Evolutionary conservation across 352 stramenopile genomes (phyloP).

Genomic region (Phytophthora sp.): DNA sequence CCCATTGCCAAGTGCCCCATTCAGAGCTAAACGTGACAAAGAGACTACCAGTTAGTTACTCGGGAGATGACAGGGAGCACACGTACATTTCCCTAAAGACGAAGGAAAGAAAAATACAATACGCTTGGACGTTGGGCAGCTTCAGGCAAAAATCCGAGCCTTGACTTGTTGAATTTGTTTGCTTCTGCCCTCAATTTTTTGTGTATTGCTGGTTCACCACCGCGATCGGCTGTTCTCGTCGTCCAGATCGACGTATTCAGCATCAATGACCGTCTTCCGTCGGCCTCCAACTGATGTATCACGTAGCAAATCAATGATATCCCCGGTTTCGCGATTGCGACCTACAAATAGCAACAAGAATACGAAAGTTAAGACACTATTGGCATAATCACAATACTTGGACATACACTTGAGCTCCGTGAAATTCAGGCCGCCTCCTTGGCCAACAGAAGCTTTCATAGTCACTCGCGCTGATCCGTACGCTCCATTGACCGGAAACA

Average conservation of each 20-base stretch:
- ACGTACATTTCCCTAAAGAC: slow-evolving; percentile 26
- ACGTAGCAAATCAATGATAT: slow-evolving; percentile 73
- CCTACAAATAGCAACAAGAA: slow-evolving; percentile 39
- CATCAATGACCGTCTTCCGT: slow-evolving; percentile 71
- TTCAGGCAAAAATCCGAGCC: slow-evolving; percentile 7
- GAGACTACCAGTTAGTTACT: no score
- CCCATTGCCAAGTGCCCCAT: slow-evolving; percentile 61
- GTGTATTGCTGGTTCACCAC: slow-evolving; percentile 25
- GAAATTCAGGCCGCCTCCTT: slow-evolving; percentile 47
- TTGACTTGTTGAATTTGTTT: not conserved
- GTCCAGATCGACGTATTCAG: slow-evolving; percentile 74
- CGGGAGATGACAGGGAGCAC: slow-evolving; percentile 5
- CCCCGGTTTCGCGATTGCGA: slow-evolving; percentile 56
- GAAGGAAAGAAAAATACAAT: slow-evolving; percentile 29
- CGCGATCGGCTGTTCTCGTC: slow-evolving; percentile 29
- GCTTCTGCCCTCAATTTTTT: slow-evolving; percentile 2
- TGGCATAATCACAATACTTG: not conserved
- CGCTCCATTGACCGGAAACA: slow-evolving; percentile 60
- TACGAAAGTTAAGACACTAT: slow-evolving; percentile 7
- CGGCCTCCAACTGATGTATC: slow-evolving; percentile 39
- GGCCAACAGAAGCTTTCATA: slow-evolving; percentile 58
- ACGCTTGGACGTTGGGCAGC: not conserved
- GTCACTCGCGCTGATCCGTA: slow-evolving; percentile 53
- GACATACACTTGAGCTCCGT: slow-evolving; percentile 72
- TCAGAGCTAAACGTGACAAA: slow-evolving; percentile 40